Percentiles rank a stretch among this genome's conserved stretches.
These are phyloP conservation scores for Fallopia convolvulus DNA, from an alignment of 148 eudicot genomes.

Conservation along the genomic window DNA sequence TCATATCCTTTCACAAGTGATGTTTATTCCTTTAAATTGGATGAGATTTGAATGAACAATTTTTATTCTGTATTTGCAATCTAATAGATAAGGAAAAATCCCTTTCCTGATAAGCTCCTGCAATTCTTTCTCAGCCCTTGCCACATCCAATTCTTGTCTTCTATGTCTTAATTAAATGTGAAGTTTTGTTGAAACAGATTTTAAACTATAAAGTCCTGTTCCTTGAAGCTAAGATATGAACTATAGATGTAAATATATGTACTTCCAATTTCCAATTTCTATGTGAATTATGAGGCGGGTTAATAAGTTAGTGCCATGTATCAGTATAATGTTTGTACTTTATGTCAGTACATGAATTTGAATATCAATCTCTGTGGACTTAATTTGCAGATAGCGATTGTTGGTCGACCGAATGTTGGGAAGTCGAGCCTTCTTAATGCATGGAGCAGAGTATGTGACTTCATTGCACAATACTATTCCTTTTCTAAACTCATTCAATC, in stretches of 20 bases:
- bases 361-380: background rate
- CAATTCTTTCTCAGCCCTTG: background rate
- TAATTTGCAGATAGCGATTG: constrained; percentile 75
- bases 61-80: background rate
- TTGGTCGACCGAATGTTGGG: constrained; percentile 98
- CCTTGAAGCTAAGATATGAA: background rate
- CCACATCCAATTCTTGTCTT: background rate
- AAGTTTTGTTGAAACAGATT: background rate
- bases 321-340: background rate
- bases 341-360: background rate
- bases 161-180: background rate
- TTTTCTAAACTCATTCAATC: background rate
- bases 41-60: background rate
- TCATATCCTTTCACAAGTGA: background rate
- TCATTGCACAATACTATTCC: background rate
- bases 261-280: background rate
- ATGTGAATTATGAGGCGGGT: background rate
- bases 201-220: background rate
- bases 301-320: background rate
- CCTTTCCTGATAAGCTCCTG: background rate
- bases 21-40: background rate
- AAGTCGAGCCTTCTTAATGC: constrained; percentile 97
- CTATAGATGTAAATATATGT: background rate
- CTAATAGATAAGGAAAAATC: background rate
- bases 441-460: constrained; percentile 84